Conservation (phyloP, 1,139 yeast genomes). For the Protomyces macrosporus region DNA sequence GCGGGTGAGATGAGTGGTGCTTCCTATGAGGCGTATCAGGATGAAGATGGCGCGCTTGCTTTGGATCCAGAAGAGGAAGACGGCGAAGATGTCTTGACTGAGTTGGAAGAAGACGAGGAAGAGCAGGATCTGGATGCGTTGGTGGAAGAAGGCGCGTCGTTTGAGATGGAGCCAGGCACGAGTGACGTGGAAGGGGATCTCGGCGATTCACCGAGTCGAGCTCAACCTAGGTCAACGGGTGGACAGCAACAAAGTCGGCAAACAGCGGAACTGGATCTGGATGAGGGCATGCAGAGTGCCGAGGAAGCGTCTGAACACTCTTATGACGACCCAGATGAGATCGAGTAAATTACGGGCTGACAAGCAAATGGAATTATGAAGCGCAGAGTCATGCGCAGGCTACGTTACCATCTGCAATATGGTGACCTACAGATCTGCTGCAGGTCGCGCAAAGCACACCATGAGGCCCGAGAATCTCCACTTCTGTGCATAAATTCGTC, state of each 20-base stretch:
- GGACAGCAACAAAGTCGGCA: not conserved
- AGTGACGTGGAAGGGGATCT: no score
- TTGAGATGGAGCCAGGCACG: not conserved
- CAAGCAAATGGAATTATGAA: no score
- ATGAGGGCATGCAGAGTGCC: not conserved
- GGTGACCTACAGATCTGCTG: no score
- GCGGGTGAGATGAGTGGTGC: not conserved
- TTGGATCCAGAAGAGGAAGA: not conserved
- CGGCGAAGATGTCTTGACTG: not conserved
- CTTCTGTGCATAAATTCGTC: no score
- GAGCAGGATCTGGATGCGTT: not conserved
- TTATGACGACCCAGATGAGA: not conserved
- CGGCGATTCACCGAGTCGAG: no score
- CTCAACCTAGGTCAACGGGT: no score
- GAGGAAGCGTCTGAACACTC: not conserved
- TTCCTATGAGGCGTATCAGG: not conserved
- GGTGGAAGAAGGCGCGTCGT: not conserved
- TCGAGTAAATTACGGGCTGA: not conserved
- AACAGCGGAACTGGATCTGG: not conserved
- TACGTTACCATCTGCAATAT: no score
- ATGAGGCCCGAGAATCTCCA: no score
- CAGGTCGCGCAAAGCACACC: no score
- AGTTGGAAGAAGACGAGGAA: not conserved
- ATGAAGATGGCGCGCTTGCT: not conserved
- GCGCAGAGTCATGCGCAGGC: no score